Base-by-base conservation (phyloP, 2,329 filamentous ascomycete species). In the Colletotrichum salicis region DNA sequence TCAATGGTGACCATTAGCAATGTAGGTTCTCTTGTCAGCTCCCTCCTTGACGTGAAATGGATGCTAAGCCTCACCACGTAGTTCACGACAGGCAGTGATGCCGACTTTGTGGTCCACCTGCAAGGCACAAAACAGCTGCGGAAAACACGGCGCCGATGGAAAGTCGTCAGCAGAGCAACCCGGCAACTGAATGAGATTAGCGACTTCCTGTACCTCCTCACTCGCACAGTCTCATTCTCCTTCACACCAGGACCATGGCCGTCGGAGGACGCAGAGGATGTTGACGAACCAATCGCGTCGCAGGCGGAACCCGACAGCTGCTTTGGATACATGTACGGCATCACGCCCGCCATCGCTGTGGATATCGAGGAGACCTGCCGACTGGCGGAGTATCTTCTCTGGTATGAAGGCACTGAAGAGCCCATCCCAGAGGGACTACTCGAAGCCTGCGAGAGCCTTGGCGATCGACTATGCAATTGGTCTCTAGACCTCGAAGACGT, bases 261-360 rank as follows among this genome's bases (percentile, higher is more conserved):
- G 11, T 22, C 33, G 1, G 4, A 41, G 7, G 27, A 0, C 0
- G 31, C 11, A 2, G 45, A 45, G 5, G 45, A 61, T 13, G 10
- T 27, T 0, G 33, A 48, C 19, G 8, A 55, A 0, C 4, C 19
- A 13, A 12, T n/a, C 2, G 22, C 45, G 1, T 41, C 13, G 15
- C 41, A 33, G 6, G 7, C 19, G 4, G 22, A 29, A 12, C 31
- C 57, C 8, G 35, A 15, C 11, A 54, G 64, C 33, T 67, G 64
- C 33, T 67, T 51, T 19, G 64, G 64, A 1, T 67, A 67, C 11
- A 67, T 67, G 64, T 67, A 62, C 24, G 64, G 64, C 22, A 56
- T 56, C 12, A 62, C 64, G 1, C 56, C 64, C 11, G 12, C 15
- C 0, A 31, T 62, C 41, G 57, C 64, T 8, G 45, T 58, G 4